Percentiles rank a stretch among this genome's conserved stretches.
These are phyloP conservation scores for Phaffomyces opuntiae DNA, from an alignment of 805 yeast genomes.

Conservation along the genomic window DNA sequence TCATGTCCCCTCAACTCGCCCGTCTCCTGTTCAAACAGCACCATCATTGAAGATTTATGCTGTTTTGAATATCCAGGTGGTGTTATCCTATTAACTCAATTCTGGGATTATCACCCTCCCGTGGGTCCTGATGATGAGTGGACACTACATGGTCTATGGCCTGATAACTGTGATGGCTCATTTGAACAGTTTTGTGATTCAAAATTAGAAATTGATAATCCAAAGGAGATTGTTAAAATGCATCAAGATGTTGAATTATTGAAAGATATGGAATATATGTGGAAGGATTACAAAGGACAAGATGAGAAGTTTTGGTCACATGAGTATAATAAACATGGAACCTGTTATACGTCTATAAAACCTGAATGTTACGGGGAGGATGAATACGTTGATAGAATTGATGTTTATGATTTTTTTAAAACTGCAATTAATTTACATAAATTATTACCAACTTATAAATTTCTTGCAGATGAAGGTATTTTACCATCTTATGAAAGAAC, in stretches of 20 bases:
- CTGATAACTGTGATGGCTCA: slow-evolving; percentile 79
- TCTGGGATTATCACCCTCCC: slow-evolving; percentile 83
- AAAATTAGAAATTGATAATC: slow-evolving; percentile 44
- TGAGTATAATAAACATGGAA: slow-evolving; percentile 91
- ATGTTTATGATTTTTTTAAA: slow-evolving; percentile 65
- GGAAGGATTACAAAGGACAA: slow-evolving; percentile 70
- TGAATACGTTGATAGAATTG: slow-evolving; percentile 18
- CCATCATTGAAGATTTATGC: slow-evolving; percentile 54
- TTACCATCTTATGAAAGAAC: slow-evolving; percentile 52
- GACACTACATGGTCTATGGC: slow-evolving; percentile 87
- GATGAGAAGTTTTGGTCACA: slow-evolving; percentile 79
- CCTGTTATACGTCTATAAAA: slow-evolving; percentile 77
- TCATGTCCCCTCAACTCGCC: slow-evolving; percentile 55
- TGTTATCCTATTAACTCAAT: slow-evolving; percentile 74
- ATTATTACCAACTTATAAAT: slow-evolving; percentile 57
- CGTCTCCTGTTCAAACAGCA: slow-evolving; percentile 50
- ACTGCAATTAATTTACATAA: slow-evolving; percentile 52
- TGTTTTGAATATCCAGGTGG: slow-evolving; percentile 90
- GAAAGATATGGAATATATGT: slow-evolving; percentile 46
- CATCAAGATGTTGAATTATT: slow-evolving; percentile 44
- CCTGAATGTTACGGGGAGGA: slow-evolving; percentile 54
- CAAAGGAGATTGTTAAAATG: slow-evolving; percentile 36
- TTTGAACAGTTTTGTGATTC: slow-evolving; percentile 74
- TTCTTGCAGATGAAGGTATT: slow-evolving; percentile 63
- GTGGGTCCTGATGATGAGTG: slow-evolving; percentile 65